Evolutionary conservation across 83 land plant species (phyloP), one percentile per base, ranked within the genome.

Genomic region (Picea mariana): DNA sequence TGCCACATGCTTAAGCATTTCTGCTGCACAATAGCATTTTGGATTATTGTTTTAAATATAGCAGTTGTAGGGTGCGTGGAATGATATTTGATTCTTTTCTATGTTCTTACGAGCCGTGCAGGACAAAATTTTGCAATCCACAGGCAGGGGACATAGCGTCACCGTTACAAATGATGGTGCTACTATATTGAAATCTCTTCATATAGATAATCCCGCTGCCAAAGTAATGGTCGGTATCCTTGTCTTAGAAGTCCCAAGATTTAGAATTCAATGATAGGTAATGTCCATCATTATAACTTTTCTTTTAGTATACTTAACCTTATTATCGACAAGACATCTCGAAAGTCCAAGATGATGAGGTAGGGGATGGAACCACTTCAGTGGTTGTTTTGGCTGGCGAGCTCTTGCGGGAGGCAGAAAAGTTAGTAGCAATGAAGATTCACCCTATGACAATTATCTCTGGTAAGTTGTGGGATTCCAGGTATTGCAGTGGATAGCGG

Each of bases 151-250:
- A 21, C 98, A 85, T 42, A 79, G 79, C 86, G 95, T 97, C 4
- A 95, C 99, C 79, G 98, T 97, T 3, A 97, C 98, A 26, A 97
- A 97, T 91, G 99, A 97, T 85, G 99, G 99, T 71, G 99, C 99
- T 13, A 97, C 98, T 67, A 97, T 97, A 71, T 90, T 95, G 75
- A 97, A 97, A 85, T 90, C 99, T 44, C 92, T 97, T 15, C 99
- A 97, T 79, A 91, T 97, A 83, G 99, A 97, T 83, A 97, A 97
- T 77, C 96, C 99, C 67, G 99, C 99, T 83, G 99, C 99, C 9
- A 95, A 93, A 88, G 98, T 97, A 55, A 91, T 97, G 78, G 91
- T 97, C 83, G 99, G 99, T 97, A 92, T 91, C 88, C 88, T 90
- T 84, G 40, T 15, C 26, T 49, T 85, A 31, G 3, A 52, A 16